Conservation (phyloP, 768 basidiomycete species). For the Auriscalpium orientale region DNA sequence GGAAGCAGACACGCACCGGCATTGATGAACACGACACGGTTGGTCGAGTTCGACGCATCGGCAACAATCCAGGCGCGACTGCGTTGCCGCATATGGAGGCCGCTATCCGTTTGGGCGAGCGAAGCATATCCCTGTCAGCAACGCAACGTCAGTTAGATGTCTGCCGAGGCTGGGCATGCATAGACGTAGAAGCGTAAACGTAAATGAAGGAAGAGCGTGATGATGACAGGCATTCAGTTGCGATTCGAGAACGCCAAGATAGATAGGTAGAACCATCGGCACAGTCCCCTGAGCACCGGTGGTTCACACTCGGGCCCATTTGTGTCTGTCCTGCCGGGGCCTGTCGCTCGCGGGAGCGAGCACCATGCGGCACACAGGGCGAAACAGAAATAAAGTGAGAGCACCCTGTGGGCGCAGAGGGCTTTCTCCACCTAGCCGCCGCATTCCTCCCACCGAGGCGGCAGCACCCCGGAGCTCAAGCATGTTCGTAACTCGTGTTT, state of each 20-base stretch:
- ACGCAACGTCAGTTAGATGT: neutral
- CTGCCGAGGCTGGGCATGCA: neutral
- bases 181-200: neutral
- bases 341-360: too few species aligned
- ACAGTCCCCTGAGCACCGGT: too few species aligned
- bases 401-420: too few species aligned
- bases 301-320: too few species aligned
- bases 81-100: conserved; percentile 73
- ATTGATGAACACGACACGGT: conserved; percentile 69
- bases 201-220: too few species aligned
- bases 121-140: conserved; percentile 55
- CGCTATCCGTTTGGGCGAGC: conserved; percentile 58
- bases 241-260: neutral
- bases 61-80: conserved; percentile 73
- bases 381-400: too few species aligned
- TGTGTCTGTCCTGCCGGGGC: too few species aligned
- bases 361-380: too few species aligned
- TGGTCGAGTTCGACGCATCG: conserved; percentile 44
- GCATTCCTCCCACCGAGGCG: neutral
- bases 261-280: too few species aligned
- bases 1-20: conserved; percentile 37
- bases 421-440: too few species aligned
- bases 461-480: neutral
- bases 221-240: too few species aligned
- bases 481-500: too few species aligned